These are phyloP conservation scores for Nakazawaea ambrosiae DNA, from an alignment of 805 yeast genomes.

Conservation along the genomic window DNA sequence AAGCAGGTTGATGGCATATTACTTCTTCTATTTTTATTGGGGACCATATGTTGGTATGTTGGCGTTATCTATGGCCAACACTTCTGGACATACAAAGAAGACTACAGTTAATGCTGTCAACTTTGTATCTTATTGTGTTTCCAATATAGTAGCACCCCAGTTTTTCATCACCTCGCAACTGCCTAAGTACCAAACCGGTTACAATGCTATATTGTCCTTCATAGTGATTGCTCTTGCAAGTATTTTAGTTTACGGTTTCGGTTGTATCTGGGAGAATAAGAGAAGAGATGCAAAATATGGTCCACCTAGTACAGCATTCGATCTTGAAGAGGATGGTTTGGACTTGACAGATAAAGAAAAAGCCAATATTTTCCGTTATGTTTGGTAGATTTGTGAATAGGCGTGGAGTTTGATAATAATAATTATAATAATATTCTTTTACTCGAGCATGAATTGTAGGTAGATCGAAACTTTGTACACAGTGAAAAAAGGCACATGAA, in stretches of 20 bases:
- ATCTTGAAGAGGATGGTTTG: conserved; percentile 11
- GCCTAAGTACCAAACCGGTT: conserved; percentile 31
- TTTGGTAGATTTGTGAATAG: conserved; percentile 9
- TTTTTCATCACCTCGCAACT: conserved; percentile 41
- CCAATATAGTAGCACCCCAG: conserved; percentile 51
- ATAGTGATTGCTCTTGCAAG: conserved; percentile 4
- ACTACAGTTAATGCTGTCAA: conserved; percentile 37
- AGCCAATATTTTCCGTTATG: conserved; percentile 13
- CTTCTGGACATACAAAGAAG: conserved; percentile 46
- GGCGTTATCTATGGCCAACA: conserved; percentile 25
- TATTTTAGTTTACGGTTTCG: conserved; percentile 11
- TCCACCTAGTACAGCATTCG: not conserved
- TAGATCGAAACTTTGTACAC: no score
- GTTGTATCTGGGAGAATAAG: conserved; percentile 11
- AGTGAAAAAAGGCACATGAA: no score
- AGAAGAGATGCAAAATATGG: conserved; percentile 11
- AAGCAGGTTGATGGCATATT: conserved; percentile 26
- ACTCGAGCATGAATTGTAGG: no score
- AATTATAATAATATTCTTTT: no score
- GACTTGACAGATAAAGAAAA: conserved; percentile 14
- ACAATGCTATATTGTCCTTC: conserved; percentile 16
- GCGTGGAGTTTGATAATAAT: no score
- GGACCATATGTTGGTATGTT: conserved; percentile 18
- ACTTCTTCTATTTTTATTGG: conserved; percentile 19
- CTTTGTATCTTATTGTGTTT: conserved; percentile 38